Base-by-base conservation (phyloP, 306 rosid species). In the Medicago lupulina region DNA sequence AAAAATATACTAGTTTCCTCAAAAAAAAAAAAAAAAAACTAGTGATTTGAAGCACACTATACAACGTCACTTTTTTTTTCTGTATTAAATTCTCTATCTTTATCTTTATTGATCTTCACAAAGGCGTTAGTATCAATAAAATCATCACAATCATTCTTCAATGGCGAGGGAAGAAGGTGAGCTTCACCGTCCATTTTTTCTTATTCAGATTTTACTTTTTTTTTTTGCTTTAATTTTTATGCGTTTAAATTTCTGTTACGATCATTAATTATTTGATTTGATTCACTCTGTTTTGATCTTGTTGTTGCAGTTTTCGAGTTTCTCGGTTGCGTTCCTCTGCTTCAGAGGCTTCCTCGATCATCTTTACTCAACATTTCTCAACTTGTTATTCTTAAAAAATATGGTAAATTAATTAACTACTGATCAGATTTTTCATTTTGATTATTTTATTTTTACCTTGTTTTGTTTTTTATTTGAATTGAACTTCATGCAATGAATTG, bases 341-440 rank as follows among this genome's bases (percentile, higher is more conserved):
- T 90, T 2, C 98, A 90, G 89, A 86, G 87, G 78, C 92, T 95
- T 49, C 98, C 98, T 41, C 73, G 86, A 76, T 83, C 89, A 12
- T 92, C 97, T 40, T 85, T 90, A 9, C 86, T 57, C 85, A 92
- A 74, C 73, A 84, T 95, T 6, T 83, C 97, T 60, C 79, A 83
- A 63, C 83, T 92, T 50, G 89, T 89, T 44, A 10, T 80, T 55
- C 55, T 76, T 54, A 95, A 89, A 80, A 82, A 53, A 75, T 92
- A 87, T 17, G 97, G 98, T 95, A 57, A 21, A 21, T 21, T 21
- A 21, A 73, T 55, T 18, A 25, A 25, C 14, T 16, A 31, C 44
- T 61, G 3, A 31, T 65, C 0, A 5, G 1, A 23, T 47, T 66
- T 21, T 44, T 4, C 6, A 21, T 2, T 75, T 28, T 76, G 13